phyloP scores from a whole-genome alignment of 2,329 filamentous ascomycete species.

The Ophiostoma sp. region DNA sequence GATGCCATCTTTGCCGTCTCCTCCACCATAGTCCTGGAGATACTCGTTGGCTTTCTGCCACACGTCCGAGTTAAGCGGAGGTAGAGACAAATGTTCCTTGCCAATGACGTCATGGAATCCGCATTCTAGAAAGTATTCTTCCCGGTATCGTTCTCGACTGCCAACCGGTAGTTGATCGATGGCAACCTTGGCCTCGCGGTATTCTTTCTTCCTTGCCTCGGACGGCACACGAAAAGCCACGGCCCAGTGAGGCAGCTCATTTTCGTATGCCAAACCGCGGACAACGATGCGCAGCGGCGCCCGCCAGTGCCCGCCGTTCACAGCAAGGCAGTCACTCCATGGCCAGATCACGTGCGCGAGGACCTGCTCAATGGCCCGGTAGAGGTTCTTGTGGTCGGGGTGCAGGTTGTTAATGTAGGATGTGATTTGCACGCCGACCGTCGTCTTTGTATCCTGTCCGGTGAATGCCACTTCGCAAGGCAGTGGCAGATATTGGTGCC shows the following conservation, averaged over 20 bases:
- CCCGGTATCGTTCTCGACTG: not conserved
- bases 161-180: not conserved
- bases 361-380: conserved; percentile 40
- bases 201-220: not conserved
- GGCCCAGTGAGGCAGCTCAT: not conserved
- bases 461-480: conserved; percentile 42
- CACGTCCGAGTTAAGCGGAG: not conserved
- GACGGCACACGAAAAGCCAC: not conserved
- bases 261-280: not conserved
- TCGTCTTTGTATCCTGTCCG: conserved; percentile 20
- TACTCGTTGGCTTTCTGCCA: conserved; percentile 7
- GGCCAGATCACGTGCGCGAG: conserved; percentile 40
- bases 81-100: conserved; percentile 31
- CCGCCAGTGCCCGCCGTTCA: not conserved
- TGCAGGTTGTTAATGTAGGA: conserved; percentile 50
- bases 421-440: conserved; percentile 38
- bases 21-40: not conserved
- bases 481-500: not conserved
- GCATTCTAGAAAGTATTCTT: not conserved
- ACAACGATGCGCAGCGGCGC: conserved; percentile 4
- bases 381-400: conserved; percentile 38
- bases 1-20: not conserved
- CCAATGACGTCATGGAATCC: conserved; percentile 21
- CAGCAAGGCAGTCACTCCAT: conserved; percentile 40
- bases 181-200: not conserved